Percentiles rank a stretch among this genome's conserved stretches.
Evolutionary conservation across 805 yeast species (phyloP).

Genomic region (Yarrowia sp.): DNA sequence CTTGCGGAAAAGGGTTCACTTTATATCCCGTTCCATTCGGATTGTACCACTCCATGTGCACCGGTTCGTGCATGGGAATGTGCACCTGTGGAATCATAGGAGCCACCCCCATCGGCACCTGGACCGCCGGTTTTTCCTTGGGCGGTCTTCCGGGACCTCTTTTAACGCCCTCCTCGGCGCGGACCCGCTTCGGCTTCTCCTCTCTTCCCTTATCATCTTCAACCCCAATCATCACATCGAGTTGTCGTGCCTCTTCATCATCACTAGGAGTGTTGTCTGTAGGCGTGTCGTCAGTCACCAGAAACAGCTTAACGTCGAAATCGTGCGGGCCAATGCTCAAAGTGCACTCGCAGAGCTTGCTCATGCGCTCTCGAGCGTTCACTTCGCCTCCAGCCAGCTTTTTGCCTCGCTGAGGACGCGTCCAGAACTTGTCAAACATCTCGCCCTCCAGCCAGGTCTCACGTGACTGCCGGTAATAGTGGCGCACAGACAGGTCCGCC

Average conservation of each 20-base stretch:
- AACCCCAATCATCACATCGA: constrained; percentile 12
- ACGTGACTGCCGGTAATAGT: constrained; percentile 52
- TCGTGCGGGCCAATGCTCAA: constrained; percentile 79
- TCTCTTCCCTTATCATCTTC: constrained; percentile 6
- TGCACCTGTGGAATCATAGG: background rate
- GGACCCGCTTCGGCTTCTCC: background rate
- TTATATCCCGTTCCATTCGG: constrained; percentile 9
- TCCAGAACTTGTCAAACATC: constrained; percentile 80
- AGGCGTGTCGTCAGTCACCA: constrained; percentile 68
- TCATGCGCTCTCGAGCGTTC: constrained; percentile 83
- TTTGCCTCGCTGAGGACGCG: constrained; percentile 59
- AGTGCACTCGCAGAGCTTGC: constrained; percentile 74
- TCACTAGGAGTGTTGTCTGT: constrained; percentile 10
- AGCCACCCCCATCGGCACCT: background rate
- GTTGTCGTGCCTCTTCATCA: constrained; percentile 9
- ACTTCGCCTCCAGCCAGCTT: constrained; percentile 47
- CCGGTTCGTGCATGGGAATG: too few relatives aligned
- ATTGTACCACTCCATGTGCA: background rate
- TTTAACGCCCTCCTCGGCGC: background rate
- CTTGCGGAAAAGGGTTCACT: constrained; percentile 18
- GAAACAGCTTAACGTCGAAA: constrained; percentile 72
- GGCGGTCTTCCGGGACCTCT: constrained; percentile 7
- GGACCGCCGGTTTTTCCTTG: background rate
- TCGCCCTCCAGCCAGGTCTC: constrained; percentile 61
- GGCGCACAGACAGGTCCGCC: constrained; percentile 19